Base-by-base conservation (phyloP, 140 eudicot species). In the Cichorium intybus region DNA sequence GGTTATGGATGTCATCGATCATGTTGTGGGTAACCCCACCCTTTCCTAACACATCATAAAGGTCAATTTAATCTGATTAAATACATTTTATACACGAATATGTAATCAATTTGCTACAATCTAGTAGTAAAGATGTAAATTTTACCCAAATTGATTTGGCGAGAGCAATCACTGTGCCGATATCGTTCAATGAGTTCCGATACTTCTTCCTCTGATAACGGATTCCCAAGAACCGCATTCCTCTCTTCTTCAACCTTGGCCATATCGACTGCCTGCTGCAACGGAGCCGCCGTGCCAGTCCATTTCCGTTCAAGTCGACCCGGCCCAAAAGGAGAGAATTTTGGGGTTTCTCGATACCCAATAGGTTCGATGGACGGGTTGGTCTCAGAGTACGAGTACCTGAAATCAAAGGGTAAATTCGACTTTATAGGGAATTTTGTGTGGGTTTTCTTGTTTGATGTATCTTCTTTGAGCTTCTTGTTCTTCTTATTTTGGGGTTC, bases 21-120 rank as follows among this genome's bases (percentile, higher is more conserved):
- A 81, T 83, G 82, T 92, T 92, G 62, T 92, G 99, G 20, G 96
- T 88, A 51, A 92, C 99, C 11, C 99, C 99, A 10, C 91, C 96
- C 81, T 73, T 88, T 55, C 99, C 99, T 92, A 68, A 14, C 70
- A 65, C n/a, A 64, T 28, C 69, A 72, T 37, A 52, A 16, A 23
- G 16, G 50, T 53, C 11, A 68, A 47, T 11, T 18, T 29, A 31
- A 33, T 10, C 50, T 35, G 31, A 18, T 21, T 7, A 24, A 15
- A 5, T 2, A 18, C 28, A 28, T 37, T 37, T 34, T 14, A 14
- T 15, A 20, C 51, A 66, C 52, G 23, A 66, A 15, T 49, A 51
- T 21, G 54, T 3, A 33, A 34, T 17, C 7, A 29, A 27, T 20
- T 31, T 43, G 17, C 41, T 21, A 29, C 20, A 22, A 11, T 16